Base-by-base conservation (phyloP, 1,139 yeast genomes). In the Dujonia santamariae region DNA sequence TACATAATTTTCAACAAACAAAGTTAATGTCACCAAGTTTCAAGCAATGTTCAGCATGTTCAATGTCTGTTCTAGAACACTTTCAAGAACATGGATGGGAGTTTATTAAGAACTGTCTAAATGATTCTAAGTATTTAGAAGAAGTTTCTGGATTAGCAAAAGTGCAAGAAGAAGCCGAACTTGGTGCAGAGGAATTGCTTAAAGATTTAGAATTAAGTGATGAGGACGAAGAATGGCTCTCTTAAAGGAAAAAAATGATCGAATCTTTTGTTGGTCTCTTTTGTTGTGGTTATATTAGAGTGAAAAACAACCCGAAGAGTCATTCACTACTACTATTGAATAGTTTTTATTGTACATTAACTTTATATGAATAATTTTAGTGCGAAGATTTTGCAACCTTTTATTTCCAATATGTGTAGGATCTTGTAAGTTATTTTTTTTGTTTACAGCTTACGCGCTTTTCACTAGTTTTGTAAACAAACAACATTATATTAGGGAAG, bases 21-120 rank as follows among this genome's bases (percentile, higher is more conserved):
- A 81, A 79, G 45, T 63, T 90, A 12, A 65, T 67, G 40, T 81
- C 95, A 0, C 87, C 88, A 0, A 79, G 80, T 19, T 92, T 84
- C 56, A 63, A 69, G 24, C 69, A 75, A 46, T 92, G 98, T 54
- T 82, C 97, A 0, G 98, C 92, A 0, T 92, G 98, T 49, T 85
- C 96, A 1, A 43, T 55, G 0, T 46, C 63, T 0, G 81, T 92
- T 3, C 47, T 84, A 1, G 55, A 63, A 1, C 68, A 65, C 7
- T 86, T 70, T 60, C 44, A 54, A 13, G 45, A 53, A 2, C 56
- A 65, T 0, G 90, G 88, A 0, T 92, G 97, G 97, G 77, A 75
- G 4, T 92, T 92, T 64, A 83, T 92, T 2, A 67, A 67, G 46
- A 54, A 56, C 11, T 92, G 96, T 14, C 61, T 92, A 31, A 68